Conservation (phyloP, 495 filamentous ascomycete genomes). For the Tuber microsphaerosporum region DNA sequence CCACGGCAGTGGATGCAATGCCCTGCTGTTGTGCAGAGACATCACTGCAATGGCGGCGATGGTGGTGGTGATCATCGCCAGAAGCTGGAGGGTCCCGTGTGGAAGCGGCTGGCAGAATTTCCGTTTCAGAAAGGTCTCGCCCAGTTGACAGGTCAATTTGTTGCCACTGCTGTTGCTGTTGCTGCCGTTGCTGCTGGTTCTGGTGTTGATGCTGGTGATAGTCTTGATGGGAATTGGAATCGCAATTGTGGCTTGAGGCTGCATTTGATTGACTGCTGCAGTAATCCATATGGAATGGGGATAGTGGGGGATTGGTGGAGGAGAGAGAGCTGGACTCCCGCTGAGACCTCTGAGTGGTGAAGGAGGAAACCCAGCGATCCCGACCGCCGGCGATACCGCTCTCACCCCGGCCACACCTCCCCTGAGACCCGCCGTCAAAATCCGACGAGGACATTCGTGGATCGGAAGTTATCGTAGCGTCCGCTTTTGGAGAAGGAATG, state of each 20-base stretch:
- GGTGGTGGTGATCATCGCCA: conserved; percentile 30
- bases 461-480: conserved; percentile 22
- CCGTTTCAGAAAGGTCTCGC: conserved; percentile 1
- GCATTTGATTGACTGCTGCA: conserved; percentile 27
- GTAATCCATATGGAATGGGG: conserved; percentile 17
- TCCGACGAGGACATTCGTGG: conserved; percentile 17
- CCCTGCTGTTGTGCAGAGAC: conserved; percentile 35
- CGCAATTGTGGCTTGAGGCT: conserved; percentile 35
- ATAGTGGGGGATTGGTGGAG: conserved; percentile 18
- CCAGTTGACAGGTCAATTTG: conserved; percentile 38
- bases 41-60: conserved; percentile 2
- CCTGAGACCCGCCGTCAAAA: conserved; percentile 20
- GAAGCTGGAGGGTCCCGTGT: conserved; percentile 27
- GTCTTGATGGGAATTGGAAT: conserved; percentile 35
- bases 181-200: conserved; percentile 11
- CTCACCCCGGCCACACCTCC: conserved; percentile 22
- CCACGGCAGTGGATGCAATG: conserved; percentile 32
- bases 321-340: conserved; percentile 17
- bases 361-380: conserved; percentile 20
- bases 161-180: conserved; percentile 25
- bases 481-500: conserved; percentile 16
- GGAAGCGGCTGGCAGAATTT: conserved; percentile 9
- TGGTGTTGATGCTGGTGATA: conserved; percentile 13
- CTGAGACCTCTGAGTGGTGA: conserved; percentile 26
- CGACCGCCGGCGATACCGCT: conserved; percentile 9